These are phyloP conservation scores for Sextonia rubra DNA, from an alignment of 164 flowering plant genomes.

Conservation along the genomic window DNA sequence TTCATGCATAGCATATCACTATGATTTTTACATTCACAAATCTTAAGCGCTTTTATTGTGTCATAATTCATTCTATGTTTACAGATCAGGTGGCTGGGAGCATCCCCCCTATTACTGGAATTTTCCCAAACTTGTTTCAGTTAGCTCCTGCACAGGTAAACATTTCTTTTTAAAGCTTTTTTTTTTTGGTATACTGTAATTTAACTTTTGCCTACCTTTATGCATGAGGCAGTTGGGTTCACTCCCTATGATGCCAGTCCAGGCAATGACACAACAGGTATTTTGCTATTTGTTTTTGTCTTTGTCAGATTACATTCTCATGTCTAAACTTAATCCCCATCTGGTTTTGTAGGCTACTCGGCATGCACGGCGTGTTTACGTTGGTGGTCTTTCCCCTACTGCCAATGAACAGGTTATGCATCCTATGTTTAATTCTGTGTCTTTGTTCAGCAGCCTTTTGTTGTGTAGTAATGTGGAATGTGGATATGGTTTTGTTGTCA, in stretches of 20 bases:
- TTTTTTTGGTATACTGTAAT: neutral
- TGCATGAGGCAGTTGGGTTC: conserved; percentile 43
- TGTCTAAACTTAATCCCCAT: neutral
- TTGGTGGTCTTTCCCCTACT: conserved; percentile 89
- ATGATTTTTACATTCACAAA: neutral
- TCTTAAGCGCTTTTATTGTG: neutral
- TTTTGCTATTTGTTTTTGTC: neutral
- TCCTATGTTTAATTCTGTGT: neutral
- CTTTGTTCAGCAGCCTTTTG: neutral
- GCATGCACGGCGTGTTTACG: conserved; percentile 93
- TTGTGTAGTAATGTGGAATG: too few relatives aligned
- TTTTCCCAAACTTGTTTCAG: conserved; percentile 78
- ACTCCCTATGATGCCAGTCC: conserved; percentile 84
- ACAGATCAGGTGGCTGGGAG: conserved; percentile 72
- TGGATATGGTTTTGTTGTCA: too few relatives aligned
- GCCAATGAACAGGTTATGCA: conserved; percentile 92
- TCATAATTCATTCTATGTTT: conserved; percentile 18
- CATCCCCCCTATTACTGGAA: conserved; percentile 64
- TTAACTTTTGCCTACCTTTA: neutral
- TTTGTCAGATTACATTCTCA: neutral
- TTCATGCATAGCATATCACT: conserved; percentile 8
- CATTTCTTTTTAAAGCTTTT: neutral
- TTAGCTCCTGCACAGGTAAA: conserved; percentile 65
- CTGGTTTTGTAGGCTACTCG: conserved; percentile 63
- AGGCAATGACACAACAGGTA: conserved; percentile 99